Evolutionary conservation across 306 rosid species (phyloP).

Genomic region (Sesbania bispinosa): DNA sequence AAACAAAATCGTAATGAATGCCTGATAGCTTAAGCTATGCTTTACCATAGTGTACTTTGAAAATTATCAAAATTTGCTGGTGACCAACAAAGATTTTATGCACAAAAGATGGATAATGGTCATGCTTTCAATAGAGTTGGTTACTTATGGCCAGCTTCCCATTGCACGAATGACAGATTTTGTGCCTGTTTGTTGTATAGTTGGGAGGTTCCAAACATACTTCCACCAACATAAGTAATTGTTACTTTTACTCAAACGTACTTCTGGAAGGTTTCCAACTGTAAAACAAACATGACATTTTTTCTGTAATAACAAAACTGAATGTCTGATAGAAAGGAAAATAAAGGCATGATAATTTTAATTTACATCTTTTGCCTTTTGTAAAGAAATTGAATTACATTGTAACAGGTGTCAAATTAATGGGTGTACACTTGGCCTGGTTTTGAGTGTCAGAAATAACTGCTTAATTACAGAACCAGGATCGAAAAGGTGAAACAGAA

Average conservation of each 20-base stretch:
- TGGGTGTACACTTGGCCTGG: no score
- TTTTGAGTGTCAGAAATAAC: no score
- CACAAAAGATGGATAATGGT: background rate
- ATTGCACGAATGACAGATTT: background rate
- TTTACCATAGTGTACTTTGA: background rate
- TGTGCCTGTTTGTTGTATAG: no score
- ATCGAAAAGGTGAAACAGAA: background rate
- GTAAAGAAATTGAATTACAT: no score
- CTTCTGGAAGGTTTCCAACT: no score
- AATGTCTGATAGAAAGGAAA: background rate
- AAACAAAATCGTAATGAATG: background rate
- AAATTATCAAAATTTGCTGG: background rate
- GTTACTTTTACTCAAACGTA: no score
- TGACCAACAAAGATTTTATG: background rate
- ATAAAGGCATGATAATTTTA: background rate
- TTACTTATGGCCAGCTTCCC: background rate
- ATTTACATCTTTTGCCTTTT: no score
- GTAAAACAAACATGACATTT: no score
- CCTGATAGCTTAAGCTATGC: background rate
- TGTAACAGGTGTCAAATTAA: no score
- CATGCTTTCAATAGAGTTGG: background rate
- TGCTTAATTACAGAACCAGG: background rate
- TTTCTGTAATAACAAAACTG: background rate
- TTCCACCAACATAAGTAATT: no score
- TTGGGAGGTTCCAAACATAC: no score